Evolutionary conservation across 176 grass and related monocot species (phyloP).

Genomic region (Ensete ventricosum): DNA sequence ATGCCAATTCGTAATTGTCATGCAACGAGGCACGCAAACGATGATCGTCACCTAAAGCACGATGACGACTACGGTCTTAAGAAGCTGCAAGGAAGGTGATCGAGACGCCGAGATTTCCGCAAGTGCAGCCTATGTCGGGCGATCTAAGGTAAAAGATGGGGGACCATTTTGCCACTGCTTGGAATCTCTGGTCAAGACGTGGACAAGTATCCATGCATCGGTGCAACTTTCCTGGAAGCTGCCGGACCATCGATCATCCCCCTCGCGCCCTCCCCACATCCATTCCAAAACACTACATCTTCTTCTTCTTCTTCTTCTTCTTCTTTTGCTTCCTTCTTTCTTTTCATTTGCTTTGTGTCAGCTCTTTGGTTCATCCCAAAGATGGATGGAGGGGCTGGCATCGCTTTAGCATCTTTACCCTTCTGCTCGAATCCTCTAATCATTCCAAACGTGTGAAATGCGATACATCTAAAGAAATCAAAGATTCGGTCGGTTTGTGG

Average conservation of each 20-base stretch:
- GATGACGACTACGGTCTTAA: neutral
- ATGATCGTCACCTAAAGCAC: neutral
- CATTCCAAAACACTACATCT: too few species aligned
- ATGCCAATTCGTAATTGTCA: neutral
- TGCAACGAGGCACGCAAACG: neutral
- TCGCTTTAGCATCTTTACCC: neutral
- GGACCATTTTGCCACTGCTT: neutral
- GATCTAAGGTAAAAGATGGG: neutral
- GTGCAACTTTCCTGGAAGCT: neutral
- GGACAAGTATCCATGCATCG: neutral
- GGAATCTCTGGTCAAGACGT: neutral
- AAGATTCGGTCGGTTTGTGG: constrained; percentile 1
- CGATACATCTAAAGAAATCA: neutral
- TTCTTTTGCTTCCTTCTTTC: neutral
- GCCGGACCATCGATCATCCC: too few species aligned
- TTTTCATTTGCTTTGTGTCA: neutral
- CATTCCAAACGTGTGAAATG: neutral
- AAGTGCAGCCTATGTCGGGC: neutral
- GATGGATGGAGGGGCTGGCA: neutral
- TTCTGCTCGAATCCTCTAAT: neutral
- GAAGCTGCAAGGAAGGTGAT: neutral
- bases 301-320: neutral
- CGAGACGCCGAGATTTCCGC: neutral
- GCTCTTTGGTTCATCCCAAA: neutral
- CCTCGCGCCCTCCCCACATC: too few species aligned